Conservation (phyloP, 2,329 filamentous ascomycete species). For the Calycina marina region DNA sequence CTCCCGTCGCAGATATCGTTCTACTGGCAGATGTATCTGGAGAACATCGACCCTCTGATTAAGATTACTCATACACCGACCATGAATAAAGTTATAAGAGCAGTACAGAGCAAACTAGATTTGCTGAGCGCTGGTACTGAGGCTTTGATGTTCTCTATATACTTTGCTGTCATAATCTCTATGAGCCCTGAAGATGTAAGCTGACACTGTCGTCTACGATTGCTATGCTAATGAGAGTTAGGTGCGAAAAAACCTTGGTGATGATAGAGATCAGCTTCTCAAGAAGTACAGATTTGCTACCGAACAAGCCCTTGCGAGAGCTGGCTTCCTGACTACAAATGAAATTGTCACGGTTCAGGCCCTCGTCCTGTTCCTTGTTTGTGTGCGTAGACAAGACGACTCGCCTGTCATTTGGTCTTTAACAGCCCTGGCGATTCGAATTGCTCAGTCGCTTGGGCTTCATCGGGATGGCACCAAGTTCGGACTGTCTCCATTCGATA, state of each 20-base stretch:
- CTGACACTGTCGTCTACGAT: constrained; percentile 1
- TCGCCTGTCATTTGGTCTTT: constrained; percentile 37
- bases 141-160: constrained; percentile 39
- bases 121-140: constrained; percentile 33
- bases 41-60: constrained; percentile 59
- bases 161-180: constrained; percentile 35
- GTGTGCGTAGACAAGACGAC: constrained; percentile 33
- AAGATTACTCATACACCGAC: constrained; percentile 60
- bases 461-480: constrained; percentile 44
- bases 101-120: constrained; percentile 43
- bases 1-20: constrained; percentile 47
- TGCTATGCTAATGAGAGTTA: constrained; percentile 8
- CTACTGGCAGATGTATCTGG: constrained; percentile 57
- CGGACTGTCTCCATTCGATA: constrained; percentile 39
- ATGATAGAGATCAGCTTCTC: constrained; percentile 30
- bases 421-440: constrained; percentile 41
- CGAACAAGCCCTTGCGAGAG: constrained; percentile 39
- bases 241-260: constrained; percentile 24
- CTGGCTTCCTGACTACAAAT: constrained; percentile 37
- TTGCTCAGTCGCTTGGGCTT: constrained; percentile 43
- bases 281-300: constrained; percentile 35
- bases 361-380: constrained; percentile 38
- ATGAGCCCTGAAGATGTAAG: constrained; percentile 21
- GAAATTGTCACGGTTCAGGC: constrained; percentile 39
- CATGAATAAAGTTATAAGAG: constrained; percentile 43